phyloP scores from a whole-genome alignment of 495 filamentous ascomycete species.

The Penicillium samsonianum region DNA sequence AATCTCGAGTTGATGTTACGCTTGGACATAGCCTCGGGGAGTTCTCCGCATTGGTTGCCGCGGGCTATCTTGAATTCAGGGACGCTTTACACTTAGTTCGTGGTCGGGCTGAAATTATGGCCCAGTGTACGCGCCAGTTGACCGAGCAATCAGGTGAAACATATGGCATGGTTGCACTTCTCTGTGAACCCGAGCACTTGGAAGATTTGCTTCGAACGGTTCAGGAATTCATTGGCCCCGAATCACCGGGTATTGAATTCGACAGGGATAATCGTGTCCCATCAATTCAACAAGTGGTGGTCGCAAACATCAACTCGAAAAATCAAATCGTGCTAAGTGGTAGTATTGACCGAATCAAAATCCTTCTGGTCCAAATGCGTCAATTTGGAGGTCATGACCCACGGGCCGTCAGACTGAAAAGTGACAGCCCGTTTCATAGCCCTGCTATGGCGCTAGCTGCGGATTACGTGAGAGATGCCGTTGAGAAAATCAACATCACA shows the following conservation, averaged over 20 bases:
- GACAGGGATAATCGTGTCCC: constrained; percentile 66
- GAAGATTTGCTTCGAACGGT: constrained; percentile 67
- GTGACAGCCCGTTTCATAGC: constrained; percentile 90
- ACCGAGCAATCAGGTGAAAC: constrained; percentile 62
- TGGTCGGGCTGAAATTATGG: constrained; percentile 82
- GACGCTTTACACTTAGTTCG: constrained; percentile 79
- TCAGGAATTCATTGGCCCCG: constrained; percentile 74
- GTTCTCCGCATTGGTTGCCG: constrained; percentile 86
- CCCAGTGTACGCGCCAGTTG: constrained; percentile 66
- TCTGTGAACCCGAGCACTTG: constrained; percentile 79
- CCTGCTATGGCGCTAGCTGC: constrained; percentile 88
- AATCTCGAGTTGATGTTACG: constrained; percentile 71
- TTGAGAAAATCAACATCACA: constrained; percentile 60
- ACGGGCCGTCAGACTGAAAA: constrained; percentile 81
- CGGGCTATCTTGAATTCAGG: constrained; percentile 70
- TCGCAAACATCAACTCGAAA: constrained; percentile 93
- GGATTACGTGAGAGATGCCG: constrained; percentile 64
- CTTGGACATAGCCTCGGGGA: constrained; percentile 95
- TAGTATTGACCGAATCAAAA: constrained; percentile 79
- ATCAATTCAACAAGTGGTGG: constrained; percentile 80
- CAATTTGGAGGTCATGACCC: constrained; percentile 95
- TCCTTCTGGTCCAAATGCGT: constrained; percentile 82
- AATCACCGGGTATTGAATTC: constrained; percentile 52
- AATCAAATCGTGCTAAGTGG: constrained; percentile 96
- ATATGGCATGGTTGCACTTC: constrained; percentile 91